Percentiles rank a stretch among this genome's conserved stretches.
These are phyloP conservation scores for Zhuliangozyma parablackwelliae DNA, from an alignment of 1,139 yeast species.

Conservation along the genomic window DNA sequence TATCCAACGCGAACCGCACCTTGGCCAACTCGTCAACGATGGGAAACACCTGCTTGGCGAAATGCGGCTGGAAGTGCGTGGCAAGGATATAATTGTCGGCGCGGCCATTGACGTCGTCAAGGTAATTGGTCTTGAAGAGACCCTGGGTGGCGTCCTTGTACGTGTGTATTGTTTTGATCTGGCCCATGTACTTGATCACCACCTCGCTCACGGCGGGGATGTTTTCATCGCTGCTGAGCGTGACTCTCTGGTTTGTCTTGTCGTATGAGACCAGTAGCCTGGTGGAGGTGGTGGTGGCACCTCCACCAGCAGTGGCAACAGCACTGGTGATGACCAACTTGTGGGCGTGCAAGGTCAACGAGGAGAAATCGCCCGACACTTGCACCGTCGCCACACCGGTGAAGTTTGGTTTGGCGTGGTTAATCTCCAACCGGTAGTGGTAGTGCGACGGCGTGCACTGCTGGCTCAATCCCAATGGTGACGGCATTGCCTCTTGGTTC, in stretches of 20 bases:
- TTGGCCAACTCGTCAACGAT: constrained; percentile 63
- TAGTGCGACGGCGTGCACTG: constrained; percentile 35
- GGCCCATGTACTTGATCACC: constrained; percentile 43
- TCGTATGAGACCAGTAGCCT: constrained; percentile 32
- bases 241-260: constrained; percentile 32
- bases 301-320: no score
- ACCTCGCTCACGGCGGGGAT: constrained; percentile 1
- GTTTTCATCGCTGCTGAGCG: constrained; percentile 10
- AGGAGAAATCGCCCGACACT: constrained; percentile 15
- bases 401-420: constrained; percentile 54
- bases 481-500: no score
- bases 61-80: constrained; percentile 68
- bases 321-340: constrained; percentile 27
- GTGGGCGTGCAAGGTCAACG: constrained; percentile 23
- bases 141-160: constrained; percentile 58
- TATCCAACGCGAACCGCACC: constrained; percentile 43
- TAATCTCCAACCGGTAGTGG: constrained; percentile 35
- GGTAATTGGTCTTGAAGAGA: constrained; percentile 62
- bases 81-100: constrained; percentile 51
- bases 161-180: constrained; percentile 51
- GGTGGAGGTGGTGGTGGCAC: constrained; percentile 21
- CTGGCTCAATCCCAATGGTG: no score
- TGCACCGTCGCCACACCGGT: constrained; percentile 40
- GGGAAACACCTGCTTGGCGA: constrained; percentile 59
- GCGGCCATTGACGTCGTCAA: constrained; percentile 44